Evolutionary conservation across 139 green algal genomes (phyloP), one percentile per base, ranked within the genome.

Genomic region (Picochlorum costavermella): DNA sequence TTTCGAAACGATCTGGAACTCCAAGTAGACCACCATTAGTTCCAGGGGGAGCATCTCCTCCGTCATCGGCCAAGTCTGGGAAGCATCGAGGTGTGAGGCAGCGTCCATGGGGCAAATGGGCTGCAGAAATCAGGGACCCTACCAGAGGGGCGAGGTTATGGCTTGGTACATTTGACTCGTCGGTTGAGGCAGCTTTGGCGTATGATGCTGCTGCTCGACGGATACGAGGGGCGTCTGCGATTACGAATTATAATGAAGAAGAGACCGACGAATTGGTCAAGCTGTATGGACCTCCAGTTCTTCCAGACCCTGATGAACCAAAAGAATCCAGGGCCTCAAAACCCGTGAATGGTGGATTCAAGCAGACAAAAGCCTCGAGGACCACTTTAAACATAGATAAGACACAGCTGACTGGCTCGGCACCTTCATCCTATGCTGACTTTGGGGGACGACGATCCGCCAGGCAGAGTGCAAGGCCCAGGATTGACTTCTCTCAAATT

Each of bases 21-120:
- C 20, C 14, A 28, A 20, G 20, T 2, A 51, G 40, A 17, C 23
- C 20, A 28, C 23, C 58, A 11, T 23, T 53, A 12, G 11, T 53
- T 2, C 46, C 46, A 28, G 46, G 20, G 1, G 58, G 58, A 49
- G 20, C 58, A 14, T 64, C 58, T 20, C 60, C 60, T 23, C 60
- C 60, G 12, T 23, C 31, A 23, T 66, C 60, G 2, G 60, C 36
- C 11, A 43, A 31, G 13, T 29, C 60, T 56, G 60, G 60, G 11
- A 66, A 66, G 26, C 37, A 66, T 43, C n/a, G 60, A 45, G 60
- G 60, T 37, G 93, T 99, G 8, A 75, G 94, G 23, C 93, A 97
- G 69, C 75, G 94, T 29, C 94, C 93, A 5, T 99, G 94, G 94
- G 92, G 92, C 50, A 98, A 97, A 64, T 93, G 83, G 89, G 94